Evolutionary conservation across 345 rosid genomes (phyloP).

Genomic region (Aquilaria malaccensis): DNA sequence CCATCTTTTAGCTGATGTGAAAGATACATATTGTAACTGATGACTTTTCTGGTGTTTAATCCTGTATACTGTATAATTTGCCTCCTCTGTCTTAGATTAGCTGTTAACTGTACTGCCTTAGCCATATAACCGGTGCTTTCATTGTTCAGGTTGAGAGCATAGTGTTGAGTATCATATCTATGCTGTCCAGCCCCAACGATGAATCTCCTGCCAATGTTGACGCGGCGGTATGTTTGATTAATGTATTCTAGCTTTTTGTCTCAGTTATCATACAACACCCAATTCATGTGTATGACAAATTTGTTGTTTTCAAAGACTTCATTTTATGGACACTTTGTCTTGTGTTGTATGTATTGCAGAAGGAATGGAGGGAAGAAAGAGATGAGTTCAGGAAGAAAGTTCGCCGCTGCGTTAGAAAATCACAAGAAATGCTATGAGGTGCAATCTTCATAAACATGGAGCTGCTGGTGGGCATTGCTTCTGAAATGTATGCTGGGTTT

Average conservation of each 20-base stretch:
- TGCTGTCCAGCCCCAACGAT: constrained; percentile 88
- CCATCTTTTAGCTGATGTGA: no score
- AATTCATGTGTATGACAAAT: neutral
- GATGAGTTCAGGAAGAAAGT: constrained; percentile 73
- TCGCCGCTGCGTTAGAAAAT: constrained; percentile 54
- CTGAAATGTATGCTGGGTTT: no score
- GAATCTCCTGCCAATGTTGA: constrained; percentile 94
- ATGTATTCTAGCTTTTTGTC: neutral
- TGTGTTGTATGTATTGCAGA: constrained; percentile 28
- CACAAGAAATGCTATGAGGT: constrained; percentile 55
- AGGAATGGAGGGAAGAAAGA: constrained; percentile 68
- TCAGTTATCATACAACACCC: neutral
- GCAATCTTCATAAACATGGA: no score
- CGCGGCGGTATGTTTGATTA: constrained; percentile 65
- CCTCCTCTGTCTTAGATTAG: no score
- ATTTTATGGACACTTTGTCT: neutral
- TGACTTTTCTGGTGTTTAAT: no score
- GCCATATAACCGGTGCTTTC: no score
- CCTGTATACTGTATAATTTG: no score
- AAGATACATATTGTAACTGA: no score
- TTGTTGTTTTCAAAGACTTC: neutral
- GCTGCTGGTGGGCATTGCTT: no score
- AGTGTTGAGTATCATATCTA: constrained; percentile 76
- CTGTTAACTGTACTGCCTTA: no score
- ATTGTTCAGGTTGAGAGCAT: constrained; percentile 70